Conservation (phyloP, 495 filamentous ascomycete species). For the Poronia punctata region DNA sequence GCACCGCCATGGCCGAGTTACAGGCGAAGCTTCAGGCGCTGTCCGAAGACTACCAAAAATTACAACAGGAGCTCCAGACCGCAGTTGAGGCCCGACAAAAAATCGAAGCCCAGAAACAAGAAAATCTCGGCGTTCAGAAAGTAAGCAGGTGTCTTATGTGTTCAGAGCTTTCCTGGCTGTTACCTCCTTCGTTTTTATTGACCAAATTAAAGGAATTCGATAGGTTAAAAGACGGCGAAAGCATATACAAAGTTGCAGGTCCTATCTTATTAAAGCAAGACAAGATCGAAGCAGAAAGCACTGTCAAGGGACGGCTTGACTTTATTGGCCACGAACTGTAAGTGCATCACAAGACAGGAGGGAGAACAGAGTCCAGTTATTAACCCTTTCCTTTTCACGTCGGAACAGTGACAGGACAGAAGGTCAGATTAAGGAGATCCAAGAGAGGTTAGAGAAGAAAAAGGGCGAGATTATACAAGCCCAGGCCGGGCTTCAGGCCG, state of each 20-base stretch:
- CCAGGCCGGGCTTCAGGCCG: slow-evolving; percentile 36
- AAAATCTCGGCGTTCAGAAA: slow-evolving; percentile 83
- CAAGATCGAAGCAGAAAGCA: slow-evolving; percentile 74
- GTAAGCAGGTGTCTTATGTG: slow-evolving; percentile 34
- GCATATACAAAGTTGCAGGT: slow-evolving; percentile 91
- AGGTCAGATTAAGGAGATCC: slow-evolving; percentile 65
- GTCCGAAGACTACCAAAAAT: slow-evolving; percentile 77
- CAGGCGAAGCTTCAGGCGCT: slow-evolving; percentile 65
- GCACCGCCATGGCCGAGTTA: slow-evolving; percentile 39
- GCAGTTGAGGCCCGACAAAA: slow-evolving; percentile 77
- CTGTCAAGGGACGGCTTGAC: slow-evolving; percentile 81
- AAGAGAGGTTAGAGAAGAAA: slow-evolving; percentile 76
- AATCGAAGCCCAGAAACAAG: slow-evolving; percentile 88
- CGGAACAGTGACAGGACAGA: slow-evolving; percentile 71
- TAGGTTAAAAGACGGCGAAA: slow-evolving; percentile 66
- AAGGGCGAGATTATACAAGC: slow-evolving; percentile 47
- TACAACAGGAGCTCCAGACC: slow-evolving; percentile 78
- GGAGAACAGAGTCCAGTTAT: slow-evolving; percentile 5
- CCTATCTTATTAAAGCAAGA: slow-evolving; percentile 94
- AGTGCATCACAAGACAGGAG: slow-evolving; percentile 13
- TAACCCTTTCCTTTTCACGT: slow-evolving; percentile 6
- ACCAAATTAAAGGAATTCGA: slow-evolving; percentile 62
- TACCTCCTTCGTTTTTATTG: slow-evolving; percentile 11
- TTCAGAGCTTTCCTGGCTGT: background rate
- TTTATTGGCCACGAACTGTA: slow-evolving; percentile 95